Conservation (phyloP, 2,329 filamentous ascomycete species). For the Clonostachys sp. region DNA sequence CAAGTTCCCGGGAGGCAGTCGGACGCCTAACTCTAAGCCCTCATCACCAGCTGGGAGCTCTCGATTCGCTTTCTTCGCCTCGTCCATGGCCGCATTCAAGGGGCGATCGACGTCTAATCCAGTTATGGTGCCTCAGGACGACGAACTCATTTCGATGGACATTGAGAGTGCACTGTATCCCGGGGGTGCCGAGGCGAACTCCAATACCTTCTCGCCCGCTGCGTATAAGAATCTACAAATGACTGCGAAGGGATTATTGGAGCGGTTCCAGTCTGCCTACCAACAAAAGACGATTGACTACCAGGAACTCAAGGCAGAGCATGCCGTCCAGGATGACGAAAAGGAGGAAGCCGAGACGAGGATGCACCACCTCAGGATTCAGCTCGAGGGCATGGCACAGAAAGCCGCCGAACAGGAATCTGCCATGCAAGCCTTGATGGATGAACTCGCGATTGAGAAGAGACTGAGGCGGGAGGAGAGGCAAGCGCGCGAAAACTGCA, state of each 20-base stretch:
- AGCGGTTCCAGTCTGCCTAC: constrained; percentile 55
- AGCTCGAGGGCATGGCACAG: constrained; percentile 55
- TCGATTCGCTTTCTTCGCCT: constrained; percentile 40
- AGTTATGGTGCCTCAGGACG: constrained; percentile 26
- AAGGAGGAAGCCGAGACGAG: constrained; percentile 50
- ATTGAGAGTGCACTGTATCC: constrained; percentile 44
- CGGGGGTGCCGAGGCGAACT: constrained; percentile 30
- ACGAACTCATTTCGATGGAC: constrained; percentile 52
- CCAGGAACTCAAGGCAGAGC: constrained; percentile 46
- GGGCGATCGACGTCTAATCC: constrained; percentile 10
- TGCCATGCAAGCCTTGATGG: constrained; percentile 41
- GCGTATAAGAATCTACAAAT: constrained; percentile 57
- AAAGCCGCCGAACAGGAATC: constrained; percentile 49
- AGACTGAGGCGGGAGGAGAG: constrained; percentile 32
- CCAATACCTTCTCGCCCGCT: constrained; percentile 45
- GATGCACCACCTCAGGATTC: constrained; percentile 48
- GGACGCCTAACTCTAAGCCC: constrained; percentile 23
- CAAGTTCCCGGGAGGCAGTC: constrained; percentile 4
- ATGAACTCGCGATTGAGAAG: constrained; percentile 48
- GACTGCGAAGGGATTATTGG: constrained; percentile 51
- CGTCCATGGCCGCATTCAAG: constrained; percentile 33
- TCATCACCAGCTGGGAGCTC: constrained; percentile 20
- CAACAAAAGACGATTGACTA: constrained; percentile 44
- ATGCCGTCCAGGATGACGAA: constrained; percentile 49
- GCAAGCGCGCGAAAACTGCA: constrained; percentile 10